Base-by-base conservation (phyloP, 495 filamentous ascomycete genomes). In the Xylaria flabelliformis region DNA sequence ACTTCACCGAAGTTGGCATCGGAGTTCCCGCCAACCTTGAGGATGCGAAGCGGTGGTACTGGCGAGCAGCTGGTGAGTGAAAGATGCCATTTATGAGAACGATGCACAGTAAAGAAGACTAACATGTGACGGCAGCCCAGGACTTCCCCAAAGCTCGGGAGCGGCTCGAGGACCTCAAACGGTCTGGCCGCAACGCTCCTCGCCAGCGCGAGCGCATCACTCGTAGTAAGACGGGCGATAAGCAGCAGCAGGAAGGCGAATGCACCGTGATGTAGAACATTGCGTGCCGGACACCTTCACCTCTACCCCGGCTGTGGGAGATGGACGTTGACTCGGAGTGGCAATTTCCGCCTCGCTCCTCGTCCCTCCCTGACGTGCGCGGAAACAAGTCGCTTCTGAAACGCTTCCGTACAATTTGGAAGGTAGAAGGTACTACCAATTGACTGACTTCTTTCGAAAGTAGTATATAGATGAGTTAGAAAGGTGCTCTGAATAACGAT, bases 21-120 rank as follows among this genome's bases (percentile, higher is more conserved):
- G 96, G 96, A n/a, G 89, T 91, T 64, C 85, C 90, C 36, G 88
- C 91, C 4, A 94, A 94, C 79, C 71, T 97, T 73, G 96, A 99
- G 76, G 96, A 97, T 83, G 96, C 95, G 24, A 97, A 97, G 84
- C 88, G 94, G 76, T 99, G 96, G 96, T 99, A 99, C 83, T 97
- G 94, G 88, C 88, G 95, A 82, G 94, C 96, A 84, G 96, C 96
- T 82, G 92, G 96, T 98, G 83, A 90, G 95, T 91, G 51, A 71
- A 19, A 64, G 3, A 61, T 1, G 1, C 19, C 69, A 21, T 46
- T 46, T 24, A 58, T 0, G 24, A 29, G 64, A 70, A 42, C 6
- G 51, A 15, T 32, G n/a, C 9, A 56, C 24, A 0, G 36, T 39
- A 24, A 15, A 36, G 3, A 29, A 29, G 4, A 32, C 48, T 63